Evolutionary conservation across 2,329 filamentous ascomycete genomes (phyloP).

Genomic region (Rhynchosporium graminicola): DNA sequence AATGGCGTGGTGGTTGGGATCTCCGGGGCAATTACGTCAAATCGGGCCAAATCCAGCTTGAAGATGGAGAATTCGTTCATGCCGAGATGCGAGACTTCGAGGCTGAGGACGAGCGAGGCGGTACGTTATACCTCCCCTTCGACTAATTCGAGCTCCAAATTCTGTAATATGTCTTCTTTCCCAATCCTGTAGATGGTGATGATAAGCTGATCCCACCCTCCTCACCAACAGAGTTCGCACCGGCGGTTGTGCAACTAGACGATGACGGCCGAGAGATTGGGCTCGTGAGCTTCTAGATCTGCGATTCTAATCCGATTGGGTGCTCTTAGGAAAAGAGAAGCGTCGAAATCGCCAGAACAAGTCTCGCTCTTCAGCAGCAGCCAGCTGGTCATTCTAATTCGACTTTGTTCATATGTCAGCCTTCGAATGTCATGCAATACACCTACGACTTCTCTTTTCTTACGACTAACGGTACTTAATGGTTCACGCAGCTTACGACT

Average conservation of each 20-base stretch:
- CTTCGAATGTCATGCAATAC: conserved; percentile 20
- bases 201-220: conserved; percentile 2
- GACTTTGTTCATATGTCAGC: conserved; percentile 12
- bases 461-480: conserved; percentile 23
- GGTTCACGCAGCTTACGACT: conserved; percentile 19
- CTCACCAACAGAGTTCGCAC: conserved; percentile 36
- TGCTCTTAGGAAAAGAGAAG: conserved; percentile 27
- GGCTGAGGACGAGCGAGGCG: conserved; percentile 49
- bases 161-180: conserved; percentile 4
- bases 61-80: conserved; percentile 51
- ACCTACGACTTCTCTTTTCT: conserved; percentile 21
- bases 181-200: conserved; percentile 3
- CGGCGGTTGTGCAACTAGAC: conserved; percentile 40
- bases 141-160: not conserved
- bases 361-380: conserved; percentile 21
- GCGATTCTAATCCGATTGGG: conserved; percentile 26
- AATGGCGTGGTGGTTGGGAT: conserved; percentile 54
- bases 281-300: conserved; percentile 37
- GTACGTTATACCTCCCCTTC: not conserved
- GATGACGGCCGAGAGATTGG: conserved; percentile 39
- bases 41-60: conserved; percentile 51
- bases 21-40: conserved; percentile 52
- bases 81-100: conserved; percentile 52
- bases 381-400: conserved; percentile 25
- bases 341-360: conserved; percentile 19